phyloP scores from a whole-genome alignment of 495 filamentous ascomycete genomes.

The Halenospora varia region DNA sequence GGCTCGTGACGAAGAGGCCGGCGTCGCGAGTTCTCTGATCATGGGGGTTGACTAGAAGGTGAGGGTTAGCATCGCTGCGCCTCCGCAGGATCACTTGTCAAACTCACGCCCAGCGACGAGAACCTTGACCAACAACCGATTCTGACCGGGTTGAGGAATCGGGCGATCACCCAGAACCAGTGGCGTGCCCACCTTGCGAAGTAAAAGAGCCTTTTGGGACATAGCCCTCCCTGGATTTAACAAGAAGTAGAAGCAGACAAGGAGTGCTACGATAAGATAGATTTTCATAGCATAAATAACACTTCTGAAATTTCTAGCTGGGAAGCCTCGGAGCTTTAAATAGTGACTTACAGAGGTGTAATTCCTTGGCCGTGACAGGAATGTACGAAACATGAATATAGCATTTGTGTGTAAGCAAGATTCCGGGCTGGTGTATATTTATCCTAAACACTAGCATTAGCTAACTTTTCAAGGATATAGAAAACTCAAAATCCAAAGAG shows the following conservation, averaged over 20 bases:
- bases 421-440: background rate
- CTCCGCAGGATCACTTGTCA: background rate
- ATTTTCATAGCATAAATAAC: background rate
- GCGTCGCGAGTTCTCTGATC: slow-evolving; percentile 2
- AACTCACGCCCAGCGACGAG: slow-evolving; percentile 1
- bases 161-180: background rate
- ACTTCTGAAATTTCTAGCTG: background rate
- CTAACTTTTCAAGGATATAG: background rate
- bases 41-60: slow-evolving; percentile 8
- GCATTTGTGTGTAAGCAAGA: background rate
- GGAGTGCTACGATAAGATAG: background rate
- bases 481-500: background rate
- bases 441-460: background rate
- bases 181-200: background rate
- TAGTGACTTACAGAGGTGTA: background rate
- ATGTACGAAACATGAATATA: background rate
- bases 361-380: background rate
- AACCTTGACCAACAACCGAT: background rate
- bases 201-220: slow-evolving; percentile 1
- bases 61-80: background rate
- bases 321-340: background rate
- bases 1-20: slow-evolving; percentile 12
- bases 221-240: background rate
- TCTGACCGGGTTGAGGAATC: background rate
- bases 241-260: background rate